A percentile compares a stretch with the other conserved stretches of the same genome.
phyloP scores from a whole-genome alignment of 73 alveolate species.

The Halteria grandinella region DNA sequence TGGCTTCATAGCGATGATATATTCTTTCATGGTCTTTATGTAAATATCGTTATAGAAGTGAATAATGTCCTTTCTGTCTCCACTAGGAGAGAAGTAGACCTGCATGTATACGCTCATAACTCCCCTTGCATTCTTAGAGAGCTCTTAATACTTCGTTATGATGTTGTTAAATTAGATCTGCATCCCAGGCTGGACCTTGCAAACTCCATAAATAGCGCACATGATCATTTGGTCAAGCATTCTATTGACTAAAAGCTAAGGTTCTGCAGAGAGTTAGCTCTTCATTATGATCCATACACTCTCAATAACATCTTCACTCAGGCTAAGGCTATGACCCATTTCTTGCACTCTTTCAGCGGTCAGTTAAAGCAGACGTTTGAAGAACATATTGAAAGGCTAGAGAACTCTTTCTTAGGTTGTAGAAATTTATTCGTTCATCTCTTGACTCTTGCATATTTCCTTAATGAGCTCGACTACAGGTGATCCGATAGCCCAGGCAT shows the following conservation, averaged over 20 bases:
- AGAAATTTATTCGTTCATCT: constrained; percentile 2
- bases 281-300: constrained; percentile 71
- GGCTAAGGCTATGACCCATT: constrained; percentile 20
- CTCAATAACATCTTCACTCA: constrained; percentile 61
- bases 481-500: constrained; percentile 72
- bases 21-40: constrained; percentile 61
- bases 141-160: constrained; percentile 51
- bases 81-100: constrained; percentile 41
- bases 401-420: constrained; percentile 33
- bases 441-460: constrained; percentile 16
- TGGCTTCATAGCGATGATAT: constrained; percentile 47
- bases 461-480: constrained; percentile 54
- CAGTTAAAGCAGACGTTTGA: constrained; percentile 66
- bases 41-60: constrained; percentile 65
- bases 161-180: constrained; percentile 40
- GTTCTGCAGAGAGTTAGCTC: constrained; percentile 52
- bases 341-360: constrained; percentile 64
- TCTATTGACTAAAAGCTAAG: constrained; percentile 59
- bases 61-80: constrained; percentile 60
- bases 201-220: constrained; percentile 75
- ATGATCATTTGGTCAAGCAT: constrained; percentile 70
- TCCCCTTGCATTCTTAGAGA: neutral
- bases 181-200: constrained; percentile 50
- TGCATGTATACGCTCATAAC: constrained; percentile 9
- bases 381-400: constrained; percentile 68